Base-by-base conservation (phyloP, 352 stramenopile species). In the Globisporangium recalcitrans region DNA sequence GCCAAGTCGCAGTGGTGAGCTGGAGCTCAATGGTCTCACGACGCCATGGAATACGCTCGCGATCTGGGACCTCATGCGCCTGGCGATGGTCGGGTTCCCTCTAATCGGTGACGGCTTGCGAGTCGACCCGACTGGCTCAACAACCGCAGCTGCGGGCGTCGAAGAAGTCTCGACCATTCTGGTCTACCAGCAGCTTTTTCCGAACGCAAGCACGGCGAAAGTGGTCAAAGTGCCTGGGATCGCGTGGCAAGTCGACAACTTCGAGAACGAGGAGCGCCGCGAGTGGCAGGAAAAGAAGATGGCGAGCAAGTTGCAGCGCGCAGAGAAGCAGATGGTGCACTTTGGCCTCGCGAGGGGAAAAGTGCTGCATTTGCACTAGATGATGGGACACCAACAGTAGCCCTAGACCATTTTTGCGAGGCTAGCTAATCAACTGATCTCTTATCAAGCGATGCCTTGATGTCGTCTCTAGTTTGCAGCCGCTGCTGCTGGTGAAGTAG, bases 21-120 rank as follows among this genome's bases (percentile, higher is more conserved):
- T 91, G 26, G 62, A 77, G 60, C 80, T 98, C 34, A 93, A 75
- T 47, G 96, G 95, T 9, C 65, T 87, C 57, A 98, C 95, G 26
- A 91, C 80, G 60, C 95, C 96, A 9, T 99, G 96, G 96, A 98
- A 99, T 75, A 99, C 96, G 29, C 78, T 98, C 1, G 95, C 94
- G 27, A 67, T 98, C 3, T 99, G 96, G 96, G 89, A 97, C 63
- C 59, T 98, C 13, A 21, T 63, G 26, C 91, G 93, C 64, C 77
- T 99, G 40, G 83, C 87, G 14, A 83, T 97, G 24, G 84, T 96
- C 14, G 93, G 94, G 22, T 98, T 98, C 70, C 77, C 87, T 5
- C 69, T 97, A 9, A 78, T 98, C 40, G 90, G 82, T 1, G 92
- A 98, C 29, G 91, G 91, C 6, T 68, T 97, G 7, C 71, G 86